A percentile compares a stretch with the other conserved stretches of the same genome.
These are phyloP conservation scores for Drechmeria coniospora DNA, from an alignment of 2,329 filamentous ascomycete species.

Conservation along the genomic window DNA sequence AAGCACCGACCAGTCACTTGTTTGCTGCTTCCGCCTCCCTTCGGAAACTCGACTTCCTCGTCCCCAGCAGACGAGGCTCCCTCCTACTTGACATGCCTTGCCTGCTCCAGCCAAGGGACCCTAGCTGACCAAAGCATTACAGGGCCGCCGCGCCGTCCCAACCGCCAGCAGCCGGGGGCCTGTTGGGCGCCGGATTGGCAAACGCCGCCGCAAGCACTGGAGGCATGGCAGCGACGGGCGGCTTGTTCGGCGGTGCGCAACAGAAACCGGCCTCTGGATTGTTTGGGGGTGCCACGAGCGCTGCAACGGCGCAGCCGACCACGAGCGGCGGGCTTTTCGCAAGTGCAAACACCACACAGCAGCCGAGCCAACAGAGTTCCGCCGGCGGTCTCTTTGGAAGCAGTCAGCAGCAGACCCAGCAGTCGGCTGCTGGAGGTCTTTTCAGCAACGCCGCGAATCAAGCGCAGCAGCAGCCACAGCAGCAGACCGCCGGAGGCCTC, in stretches of 20 bases:
- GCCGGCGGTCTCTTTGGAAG: constrained; percentile 17
- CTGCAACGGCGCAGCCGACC: constrained; percentile 7
- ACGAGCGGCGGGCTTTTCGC: constrained; percentile 4
- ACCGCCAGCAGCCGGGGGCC: constrained; percentile 18
- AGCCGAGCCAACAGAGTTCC: constrained; percentile 6
- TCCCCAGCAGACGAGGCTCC: no score
- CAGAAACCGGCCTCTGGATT: constrained; percentile 13
- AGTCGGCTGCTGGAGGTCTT: constrained; percentile 12
- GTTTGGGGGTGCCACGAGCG: constrained; percentile 14
- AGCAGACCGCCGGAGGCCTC: constrained; percentile 8
- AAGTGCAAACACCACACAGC: constrained; percentile 5
- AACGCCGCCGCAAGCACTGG: constrained; percentile 11
- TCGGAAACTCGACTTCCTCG: no score
- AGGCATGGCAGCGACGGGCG: constrained; percentile 20
- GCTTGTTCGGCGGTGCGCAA: constrained; percentile 19
- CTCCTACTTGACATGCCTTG: no score
- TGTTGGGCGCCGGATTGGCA: constrained; percentile 20
- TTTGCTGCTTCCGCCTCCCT: no score
- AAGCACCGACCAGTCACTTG: constrained; percentile 11
- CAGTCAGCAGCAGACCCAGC: constrained; percentile 12
- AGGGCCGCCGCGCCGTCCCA: constrained; percentile 14
- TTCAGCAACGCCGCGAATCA: constrained; percentile 14
- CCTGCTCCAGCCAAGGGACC: background rate
- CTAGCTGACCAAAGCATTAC: constrained; percentile 2
- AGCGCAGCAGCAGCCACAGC: constrained; percentile 11